Percentiles rank a stretch among this genome's conserved stretches.
These are phyloP conservation scores for Phytopythium kandeliae DNA, from an alignment of 352 stramenopile species.

Conservation along the genomic window DNA sequence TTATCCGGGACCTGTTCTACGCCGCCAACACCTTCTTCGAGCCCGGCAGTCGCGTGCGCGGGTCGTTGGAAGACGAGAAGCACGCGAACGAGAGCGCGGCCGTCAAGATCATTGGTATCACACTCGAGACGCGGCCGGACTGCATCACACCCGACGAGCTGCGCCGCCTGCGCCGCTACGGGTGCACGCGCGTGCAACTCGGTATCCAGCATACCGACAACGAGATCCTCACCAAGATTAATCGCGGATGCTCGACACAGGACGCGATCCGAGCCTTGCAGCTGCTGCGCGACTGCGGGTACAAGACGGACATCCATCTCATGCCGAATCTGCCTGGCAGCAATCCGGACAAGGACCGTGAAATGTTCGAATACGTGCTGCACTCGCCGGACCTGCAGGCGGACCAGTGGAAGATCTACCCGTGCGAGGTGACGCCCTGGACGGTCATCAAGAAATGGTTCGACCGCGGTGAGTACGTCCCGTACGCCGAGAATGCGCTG, in stretches of 20 bases:
- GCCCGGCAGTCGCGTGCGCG: conserved; percentile 53
- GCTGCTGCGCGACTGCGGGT: conserved; percentile 90
- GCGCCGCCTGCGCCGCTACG: conserved; percentile 76
- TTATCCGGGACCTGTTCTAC: conserved; percentile 92
- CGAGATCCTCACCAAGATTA: conserved; percentile 88
- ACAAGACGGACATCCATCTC: conserved; percentile 92
- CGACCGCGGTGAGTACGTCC: conserved; percentile 83
- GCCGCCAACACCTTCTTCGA: conserved; percentile 91
- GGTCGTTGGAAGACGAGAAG: conserved; percentile 85
- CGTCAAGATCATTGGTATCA: conserved; percentile 90
- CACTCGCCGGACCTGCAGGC: conserved; percentile 86
- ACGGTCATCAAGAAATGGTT: conserved; percentile 91
- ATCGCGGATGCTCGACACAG: conserved; percentile 75
- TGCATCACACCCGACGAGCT: conserved; percentile 88
- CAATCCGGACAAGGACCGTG: conserved; percentile 69
- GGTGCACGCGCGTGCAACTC: conserved; percentile 85
- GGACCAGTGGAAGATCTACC: conserved; percentile 96
- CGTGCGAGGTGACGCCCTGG: conserved; percentile 90
- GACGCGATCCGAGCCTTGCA: conserved; percentile 73
- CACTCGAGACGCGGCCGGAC: conserved; percentile 87
- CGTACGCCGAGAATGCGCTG: conserved; percentile 85
- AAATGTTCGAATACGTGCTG: conserved; percentile 91
- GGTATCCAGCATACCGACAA: conserved; percentile 93
- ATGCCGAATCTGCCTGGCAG: conserved; percentile 92
- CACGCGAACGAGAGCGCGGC: conserved; percentile 76